A percentile compares a stretch with the other conserved stretches of the same genome.
phyloP scores from a whole-genome alignment of 179 eudicot genomes.

The Patellifolia procumbens region DNA sequence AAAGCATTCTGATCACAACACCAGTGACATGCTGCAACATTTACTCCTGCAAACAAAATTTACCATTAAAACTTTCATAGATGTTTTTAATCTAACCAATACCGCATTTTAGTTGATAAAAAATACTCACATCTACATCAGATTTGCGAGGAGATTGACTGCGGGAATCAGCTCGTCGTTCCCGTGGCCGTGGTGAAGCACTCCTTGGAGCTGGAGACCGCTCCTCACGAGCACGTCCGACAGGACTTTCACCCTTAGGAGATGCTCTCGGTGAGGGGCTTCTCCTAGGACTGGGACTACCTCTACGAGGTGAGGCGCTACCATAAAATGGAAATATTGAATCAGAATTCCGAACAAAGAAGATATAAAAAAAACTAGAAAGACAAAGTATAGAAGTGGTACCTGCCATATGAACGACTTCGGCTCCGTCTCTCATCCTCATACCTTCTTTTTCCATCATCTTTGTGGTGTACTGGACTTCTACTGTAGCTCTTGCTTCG shows the following conservation, averaged over 20 bases:
- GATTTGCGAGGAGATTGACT: constrained; percentile 74
- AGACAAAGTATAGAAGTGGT: neutral
- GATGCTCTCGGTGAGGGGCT: constrained; percentile 60
- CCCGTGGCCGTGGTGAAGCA: constrained; percentile 48
- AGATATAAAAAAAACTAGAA: neutral
- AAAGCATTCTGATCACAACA: constrained; percentile 12
- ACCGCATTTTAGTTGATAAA: neutral
- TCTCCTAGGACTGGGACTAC: constrained; percentile 68
- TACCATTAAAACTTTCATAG: neutral
- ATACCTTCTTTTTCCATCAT: constrained; percentile 65
- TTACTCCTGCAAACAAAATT: constrained; percentile 32
- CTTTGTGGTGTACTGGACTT: constrained; percentile 70
- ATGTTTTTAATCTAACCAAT: neutral
- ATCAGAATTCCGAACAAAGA: neutral
- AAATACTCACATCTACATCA: constrained; percentile 78
- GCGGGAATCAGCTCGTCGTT: constrained; percentile 58
- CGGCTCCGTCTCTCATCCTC: constrained; percentile 73
- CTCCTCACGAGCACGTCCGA: constrained; percentile 39
- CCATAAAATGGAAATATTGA: neutral
- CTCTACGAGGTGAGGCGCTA: constrained; percentile 69
- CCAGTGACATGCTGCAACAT: neutral
- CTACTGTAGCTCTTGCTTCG: constrained; percentile 79
- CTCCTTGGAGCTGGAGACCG: constrained; percentile 57
- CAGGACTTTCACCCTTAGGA: constrained; percentile 63
- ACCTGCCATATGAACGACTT: constrained; percentile 80